Evolutionary conservation across 768 basidiomycete species (phyloP).

Genomic region (Leccinum disarticulatum): DNA sequence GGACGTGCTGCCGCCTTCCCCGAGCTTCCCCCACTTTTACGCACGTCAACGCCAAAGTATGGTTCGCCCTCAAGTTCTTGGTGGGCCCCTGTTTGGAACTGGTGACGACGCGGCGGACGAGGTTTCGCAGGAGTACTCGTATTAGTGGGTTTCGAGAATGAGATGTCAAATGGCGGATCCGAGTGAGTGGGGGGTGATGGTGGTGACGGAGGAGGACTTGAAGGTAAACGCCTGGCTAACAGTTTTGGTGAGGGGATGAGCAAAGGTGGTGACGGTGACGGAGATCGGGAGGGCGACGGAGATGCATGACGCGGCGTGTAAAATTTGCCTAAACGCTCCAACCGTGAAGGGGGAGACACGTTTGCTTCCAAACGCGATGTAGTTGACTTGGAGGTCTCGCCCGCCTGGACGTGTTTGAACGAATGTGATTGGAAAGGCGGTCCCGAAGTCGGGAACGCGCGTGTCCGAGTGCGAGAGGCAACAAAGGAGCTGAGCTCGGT

Average conservation of each 20-base stretch:
- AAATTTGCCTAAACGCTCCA: not conserved
- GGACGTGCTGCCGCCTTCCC: not conserved
- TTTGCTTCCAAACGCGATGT: not conserved
- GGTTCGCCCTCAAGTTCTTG: not conserved
- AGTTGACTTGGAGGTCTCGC: not conserved
- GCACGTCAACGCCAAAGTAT: not conserved
- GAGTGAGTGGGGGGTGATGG: conserved; percentile 8
- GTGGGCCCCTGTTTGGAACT: not conserved
- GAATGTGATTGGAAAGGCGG: not conserved
- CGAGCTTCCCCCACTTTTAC: not conserved
- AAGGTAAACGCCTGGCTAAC: not conserved
- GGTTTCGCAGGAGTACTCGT: conserved; percentile 31
- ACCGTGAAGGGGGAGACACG: not conserved
- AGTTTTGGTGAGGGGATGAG: not conserved
- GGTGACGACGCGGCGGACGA: conserved; percentile 7
- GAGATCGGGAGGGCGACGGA: not conserved
- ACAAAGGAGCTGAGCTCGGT: conserved; percentile 53
- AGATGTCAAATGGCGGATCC: conserved; percentile 24
- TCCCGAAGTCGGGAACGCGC: not conserved
- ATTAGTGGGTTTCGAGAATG: conserved; percentile 25
- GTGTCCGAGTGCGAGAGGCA: conserved; percentile 23
- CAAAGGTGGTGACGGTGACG: not conserved
- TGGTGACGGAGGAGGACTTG: conserved; percentile 7
- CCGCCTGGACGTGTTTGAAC: not conserved
- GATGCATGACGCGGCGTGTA: not conserved